A percentile compares a stretch with the other conserved stretches of the same genome.
phyloP scores from a whole-genome alignment of 108 stramenopile species.

The Cyclotella cryptica region DNA sequence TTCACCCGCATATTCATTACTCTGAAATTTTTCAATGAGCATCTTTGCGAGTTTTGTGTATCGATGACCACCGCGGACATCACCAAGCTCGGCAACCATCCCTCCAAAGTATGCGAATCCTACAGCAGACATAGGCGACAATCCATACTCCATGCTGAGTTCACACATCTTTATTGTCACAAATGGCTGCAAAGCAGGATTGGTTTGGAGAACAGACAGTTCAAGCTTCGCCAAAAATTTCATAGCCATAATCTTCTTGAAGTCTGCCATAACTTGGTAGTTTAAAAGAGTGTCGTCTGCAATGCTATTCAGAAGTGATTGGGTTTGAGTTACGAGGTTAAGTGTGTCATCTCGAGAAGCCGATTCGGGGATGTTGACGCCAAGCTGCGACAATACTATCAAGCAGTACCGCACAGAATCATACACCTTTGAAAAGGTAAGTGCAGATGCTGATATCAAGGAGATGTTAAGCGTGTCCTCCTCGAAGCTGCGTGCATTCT shows the following conservation, averaged over 20 bases:
- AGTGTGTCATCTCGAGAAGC: background rate
- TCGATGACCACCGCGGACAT: slow-evolving; percentile 20
- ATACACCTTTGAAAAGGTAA: background rate
- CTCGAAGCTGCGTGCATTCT: slow-evolving; percentile 5
- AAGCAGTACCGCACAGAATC: background rate
- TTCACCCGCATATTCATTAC: background rate
- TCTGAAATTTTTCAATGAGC: slow-evolving; percentile 8
- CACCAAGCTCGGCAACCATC: slow-evolving; percentile 4
- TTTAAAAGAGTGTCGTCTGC: slow-evolving; percentile 8
- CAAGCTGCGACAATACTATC: slow-evolving; percentile 6
- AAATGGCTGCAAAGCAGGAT: background rate
- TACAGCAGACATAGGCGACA: slow-evolving; percentile 23
- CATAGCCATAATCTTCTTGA: slow-evolving; percentile 16
- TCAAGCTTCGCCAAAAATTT: slow-evolving; percentile 9
- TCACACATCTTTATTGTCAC: slow-evolving; percentile 13
- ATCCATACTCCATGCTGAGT: slow-evolving; percentile 10
- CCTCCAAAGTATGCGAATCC: slow-evolving; percentile 24
- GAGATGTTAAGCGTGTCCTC: slow-evolving; percentile 9
- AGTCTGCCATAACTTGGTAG: slow-evolving; percentile 13
- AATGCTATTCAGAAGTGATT: background rate
- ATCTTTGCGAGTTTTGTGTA: slow-evolving; percentile 16
- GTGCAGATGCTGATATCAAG: background rate
- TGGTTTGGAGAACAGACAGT: background rate
- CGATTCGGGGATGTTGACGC: background rate
- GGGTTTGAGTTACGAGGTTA: background rate